Evolutionary conservation across 1,284 basidiomycete species (phyloP).

Genomic region (Moniliella sp.): DNA sequence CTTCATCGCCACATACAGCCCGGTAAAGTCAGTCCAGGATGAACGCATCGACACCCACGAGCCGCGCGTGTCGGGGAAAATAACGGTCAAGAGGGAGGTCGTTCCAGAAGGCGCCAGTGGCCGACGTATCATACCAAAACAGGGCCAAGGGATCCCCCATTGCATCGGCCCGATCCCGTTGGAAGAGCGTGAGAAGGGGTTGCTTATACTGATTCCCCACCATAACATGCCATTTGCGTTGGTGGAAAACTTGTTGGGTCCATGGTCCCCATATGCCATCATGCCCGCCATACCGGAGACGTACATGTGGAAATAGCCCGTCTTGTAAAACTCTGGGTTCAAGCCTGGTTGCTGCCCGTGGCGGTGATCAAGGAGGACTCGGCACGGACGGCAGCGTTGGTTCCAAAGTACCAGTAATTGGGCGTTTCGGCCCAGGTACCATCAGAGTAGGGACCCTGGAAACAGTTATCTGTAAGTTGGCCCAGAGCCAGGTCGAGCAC

Average conservation of each 20-base stretch:
- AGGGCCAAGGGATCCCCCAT: slow-evolving; percentile 80
- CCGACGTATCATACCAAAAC: slow-evolving; percentile 84
- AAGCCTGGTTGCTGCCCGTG: slow-evolving; percentile 58
- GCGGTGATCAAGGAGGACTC: slow-evolving; percentile 59
- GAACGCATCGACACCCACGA: slow-evolving; percentile 72
- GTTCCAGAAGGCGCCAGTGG: slow-evolving; percentile 79
- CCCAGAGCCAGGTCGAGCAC: slow-evolving; percentile 49
- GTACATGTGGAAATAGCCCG: slow-evolving; percentile 76
- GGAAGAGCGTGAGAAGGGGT: slow-evolving; percentile 62
- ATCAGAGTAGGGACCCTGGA: slow-evolving; percentile 43
- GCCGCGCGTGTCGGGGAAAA: slow-evolving; percentile 59
- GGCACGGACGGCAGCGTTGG: slow-evolving; percentile 75
- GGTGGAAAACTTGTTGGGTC: slow-evolving; percentile 73
- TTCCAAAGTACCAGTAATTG: slow-evolving; percentile 46
- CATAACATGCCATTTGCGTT: slow-evolving; percentile 24
- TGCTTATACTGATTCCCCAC: slow-evolving; percentile 16
- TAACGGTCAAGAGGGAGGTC: slow-evolving; percentile 65
- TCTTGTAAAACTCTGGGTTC: slow-evolving; percentile 42
- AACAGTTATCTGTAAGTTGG: slow-evolving; percentile 63
- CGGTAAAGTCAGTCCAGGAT: slow-evolving; percentile 64
- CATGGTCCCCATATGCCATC: slow-evolving; percentile 78
- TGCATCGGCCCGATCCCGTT: slow-evolving; percentile 64
- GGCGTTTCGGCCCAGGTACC: slow-evolving; percentile 88
- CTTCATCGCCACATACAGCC: slow-evolving; percentile 68
- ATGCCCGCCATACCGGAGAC: slow-evolving; percentile 59